A percentile compares a stretch with the other conserved stretches of the same genome.
phyloP scores from a whole-genome alignment of 1,284 basidiomycete species.

The Wallemia hederae region DNA sequence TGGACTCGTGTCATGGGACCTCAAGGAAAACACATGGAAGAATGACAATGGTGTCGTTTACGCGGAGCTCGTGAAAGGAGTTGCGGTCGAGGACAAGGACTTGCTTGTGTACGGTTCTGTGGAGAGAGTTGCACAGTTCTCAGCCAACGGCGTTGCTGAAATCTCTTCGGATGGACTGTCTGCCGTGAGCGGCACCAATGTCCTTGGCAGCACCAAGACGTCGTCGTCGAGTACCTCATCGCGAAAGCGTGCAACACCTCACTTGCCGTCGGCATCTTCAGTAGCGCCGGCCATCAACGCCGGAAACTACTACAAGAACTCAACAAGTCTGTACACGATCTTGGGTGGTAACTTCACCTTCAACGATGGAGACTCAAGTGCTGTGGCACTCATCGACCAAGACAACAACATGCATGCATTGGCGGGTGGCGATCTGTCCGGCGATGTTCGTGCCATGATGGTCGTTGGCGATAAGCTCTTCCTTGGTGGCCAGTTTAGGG shows the following conservation, averaged over 20 bases:
- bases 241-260: slow-evolving; percentile 7
- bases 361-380: slow-evolving; percentile 18
- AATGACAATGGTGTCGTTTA: slow-evolving; percentile 6
- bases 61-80: slow-evolving; percentile 4
- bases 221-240: not conserved
- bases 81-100: not conserved
- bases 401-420: slow-evolving; percentile 25
- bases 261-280: slow-evolving; percentile 21
- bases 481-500: slow-evolving; percentile 48
- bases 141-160: not conserved
- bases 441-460: slow-evolving; percentile 39
- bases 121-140: not conserved
- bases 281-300: slow-evolving; percentile 52
- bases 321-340: slow-evolving; percentile 34
- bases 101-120: not conserved
- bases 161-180: not conserved
- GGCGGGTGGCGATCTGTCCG: slow-evolving; percentile 29
- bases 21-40: not conserved
- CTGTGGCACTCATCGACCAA: slow-evolving; percentile 45
- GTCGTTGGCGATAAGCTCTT: slow-evolving; percentile 35
- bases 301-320: slow-evolving; percentile 70
- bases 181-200: not conserved
- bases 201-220: not conserved
- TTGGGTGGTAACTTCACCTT: slow-evolving; percentile 75
- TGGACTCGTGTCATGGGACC: slow-evolving; percentile 26